Base-by-base conservation (phyloP, 1,139 yeast species). In the Pichia sp. region DNA sequence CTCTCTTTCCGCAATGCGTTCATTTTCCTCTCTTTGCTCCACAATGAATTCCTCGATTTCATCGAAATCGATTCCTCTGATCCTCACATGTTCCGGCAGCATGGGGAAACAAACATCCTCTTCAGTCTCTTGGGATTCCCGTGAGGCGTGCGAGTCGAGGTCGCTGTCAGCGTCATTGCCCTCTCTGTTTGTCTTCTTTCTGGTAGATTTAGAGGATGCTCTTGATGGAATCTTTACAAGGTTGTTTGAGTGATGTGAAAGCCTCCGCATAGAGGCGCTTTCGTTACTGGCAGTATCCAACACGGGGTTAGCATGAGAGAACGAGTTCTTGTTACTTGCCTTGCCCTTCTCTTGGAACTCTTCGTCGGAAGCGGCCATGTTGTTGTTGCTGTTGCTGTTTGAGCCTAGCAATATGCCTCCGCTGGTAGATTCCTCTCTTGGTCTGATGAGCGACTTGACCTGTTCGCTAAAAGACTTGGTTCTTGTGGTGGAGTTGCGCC, bases 61-160 rank as follows among this genome's bases (percentile, higher is more conserved):
- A 67, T 83, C 88, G 64, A 86, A 86, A 69, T 87, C 92, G 61
- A 87, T 85, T 13, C 92, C 93, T 60, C 83, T 83, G 45, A 84
- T 75, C 59, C 87, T 76, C 11, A 81, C 77, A 62, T 83, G 86
- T 63, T 85, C 89, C 26, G 89, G 83, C 52, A 84, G 76, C 89
- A 90, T 87, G 1, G 99, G 98, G 73, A 92, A 90, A 75, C 98
- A 93, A 48, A 93, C 99, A 78, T 93, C 98, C 68, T 92, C 97
- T 67, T 92, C 98, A 0, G 97, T 90, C 67, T 87, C 95, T 64
- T 86, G 90, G 1, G 90, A 83, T 26, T 84, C 79, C 60, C 90
- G 76, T 10, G 88, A 83, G 1, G 84, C 88, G 62, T 82, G 87
- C 2, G 92, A 85, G 63, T 81, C 87, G 11, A 78, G 79, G 60